Base-by-base conservation (phyloP, 257 asterid species). In the Solanum tarapatanum region DNA sequence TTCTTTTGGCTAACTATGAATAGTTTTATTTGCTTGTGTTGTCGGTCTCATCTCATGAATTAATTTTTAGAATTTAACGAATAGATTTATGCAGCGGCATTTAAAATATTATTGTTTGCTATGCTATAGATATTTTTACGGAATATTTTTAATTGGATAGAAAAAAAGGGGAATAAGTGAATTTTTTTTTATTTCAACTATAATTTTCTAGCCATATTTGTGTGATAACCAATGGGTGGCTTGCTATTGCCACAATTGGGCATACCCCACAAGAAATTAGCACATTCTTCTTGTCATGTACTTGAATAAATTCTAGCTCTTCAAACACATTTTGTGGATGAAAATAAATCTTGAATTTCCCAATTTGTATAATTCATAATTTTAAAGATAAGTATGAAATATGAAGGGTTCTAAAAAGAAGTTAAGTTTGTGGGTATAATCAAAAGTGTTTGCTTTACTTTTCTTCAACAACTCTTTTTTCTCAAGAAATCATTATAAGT, bases 151-250 rank as follows among this genome's bases (percentile, higher is more conserved):
- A 26, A 14, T 79, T 43, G 66, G 66, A 79, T 43, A 26, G 66
- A 28, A 21, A 43, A 80, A 80, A n/a, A 10, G 0, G 16, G 3
- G 48, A 35, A 32, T 76, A 37, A 39, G 33, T 37, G 60, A 75
- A 0, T 12, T 45, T 37, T 83, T 83, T 45, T 82, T 24, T 0
- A 11, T 83, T 55, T 83, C 7, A 7, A 32, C 11, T 58, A 16
- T 8, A 19, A 58, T 21, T 37, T 77, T 87, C 86, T 64, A 89
- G 90, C 91, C 91, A 87, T 84, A 51, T 89, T 88, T 64, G 30
- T 73, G 84, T 87, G 93, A 93, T 92, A 90, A 91, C 85, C 88
- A 85, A 58, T 89, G 93, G 60, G 91, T 94, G 96, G 93, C 74
- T 88, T 94, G 89, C 68, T 86, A 88, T 88, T 89, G 86, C 90